phyloP scores from a whole-genome alignment of 1,284 basidiomycete genomes.

The Sparassis latifolia region DNA sequence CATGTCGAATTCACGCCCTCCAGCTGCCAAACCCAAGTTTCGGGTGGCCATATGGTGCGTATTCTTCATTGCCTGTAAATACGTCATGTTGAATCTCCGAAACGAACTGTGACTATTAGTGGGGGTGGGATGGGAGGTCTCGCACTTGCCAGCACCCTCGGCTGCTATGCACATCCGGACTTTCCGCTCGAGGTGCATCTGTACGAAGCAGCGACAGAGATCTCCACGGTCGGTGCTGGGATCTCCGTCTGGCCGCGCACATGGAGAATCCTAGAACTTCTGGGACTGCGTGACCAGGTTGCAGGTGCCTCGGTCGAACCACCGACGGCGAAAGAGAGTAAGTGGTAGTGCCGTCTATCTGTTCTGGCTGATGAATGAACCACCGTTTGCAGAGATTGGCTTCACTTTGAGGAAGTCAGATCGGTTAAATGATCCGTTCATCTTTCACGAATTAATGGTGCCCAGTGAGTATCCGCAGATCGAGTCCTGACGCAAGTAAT shows the following conservation, averaged over 20 bases:
- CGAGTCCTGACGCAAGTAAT: not conserved
- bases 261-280: constrained; percentile 29
- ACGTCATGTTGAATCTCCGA: not conserved
- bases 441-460: constrained; percentile 4
- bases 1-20: too few species aligned
- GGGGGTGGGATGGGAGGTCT: constrained; percentile 34
- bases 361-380: not conserved
- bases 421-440: constrained; percentile 1
- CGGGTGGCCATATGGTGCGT: constrained; percentile 2
- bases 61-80: not conserved
- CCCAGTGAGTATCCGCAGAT: constrained; percentile 1
- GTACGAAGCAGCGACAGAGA: constrained; percentile 30
- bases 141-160: constrained; percentile 29
- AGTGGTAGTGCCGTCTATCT: not conserved
- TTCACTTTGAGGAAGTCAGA: constrained; percentile 6
- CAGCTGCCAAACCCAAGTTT: not conserved
- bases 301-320: constrained; percentile 6
- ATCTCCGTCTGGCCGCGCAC: constrained; percentile 34
- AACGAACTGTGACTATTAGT: constrained; percentile 11
- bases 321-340: not conserved
- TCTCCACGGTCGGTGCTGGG: constrained; percentile 30
- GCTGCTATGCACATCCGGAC: constrained; percentile 17
- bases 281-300: constrained; percentile 29
- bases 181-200: constrained; percentile 26
- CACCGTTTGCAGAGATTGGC: constrained; percentile 1